A percentile compares a stretch with the other conserved stretches of the same genome.
phyloP scores from a whole-genome alignment of 495 filamentous ascomycete genomes.

The Hypoxylon cercidicola region DNA sequence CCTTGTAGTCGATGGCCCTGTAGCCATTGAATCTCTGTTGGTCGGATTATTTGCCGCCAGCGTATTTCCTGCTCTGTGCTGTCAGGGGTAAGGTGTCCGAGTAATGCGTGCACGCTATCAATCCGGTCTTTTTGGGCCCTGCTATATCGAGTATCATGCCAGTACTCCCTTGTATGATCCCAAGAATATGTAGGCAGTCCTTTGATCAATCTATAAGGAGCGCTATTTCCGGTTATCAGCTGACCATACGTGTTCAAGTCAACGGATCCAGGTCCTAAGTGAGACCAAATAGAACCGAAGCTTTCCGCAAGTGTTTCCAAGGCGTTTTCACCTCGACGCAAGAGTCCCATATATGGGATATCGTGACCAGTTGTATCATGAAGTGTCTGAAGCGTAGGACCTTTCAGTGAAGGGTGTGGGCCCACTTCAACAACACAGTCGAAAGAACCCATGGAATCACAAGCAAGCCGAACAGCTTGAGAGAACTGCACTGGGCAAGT shows the following conservation, averaged over 20 bases:
- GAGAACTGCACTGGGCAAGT: conserved; percentile 60
- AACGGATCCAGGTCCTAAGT: conserved; percentile 12
- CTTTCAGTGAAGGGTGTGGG: conserved; percentile 62
- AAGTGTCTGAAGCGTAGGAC: conserved; percentile 45
- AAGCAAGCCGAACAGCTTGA: conserved; percentile 50
- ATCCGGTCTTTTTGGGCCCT: conserved; percentile 29
- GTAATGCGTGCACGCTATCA: conserved; percentile 50
- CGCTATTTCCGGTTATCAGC: conserved; percentile 29
- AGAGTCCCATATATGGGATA: conserved; percentile 41
- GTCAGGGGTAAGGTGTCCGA: conserved; percentile 49
- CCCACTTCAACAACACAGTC: conserved; percentile 60
- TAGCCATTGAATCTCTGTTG: conserved; percentile 58
- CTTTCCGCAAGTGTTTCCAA: conserved; percentile 42
- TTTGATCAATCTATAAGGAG: conserved; percentile 33
- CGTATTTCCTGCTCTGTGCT: conserved; percentile 45
- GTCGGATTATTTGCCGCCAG: conserved; percentile 57
- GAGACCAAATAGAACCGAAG: conserved; percentile 49
- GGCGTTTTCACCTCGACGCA: conserved; percentile 33
- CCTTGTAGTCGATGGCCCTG: conserved; percentile 52
- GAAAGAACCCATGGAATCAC: conserved; percentile 7
- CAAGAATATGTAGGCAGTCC: conserved; percentile 62
- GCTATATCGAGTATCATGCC: conserved; percentile 58
- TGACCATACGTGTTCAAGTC: conserved; percentile 35
- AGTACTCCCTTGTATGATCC: conserved; percentile 57
- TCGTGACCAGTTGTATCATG: conserved; percentile 9